phyloP scores from a whole-genome alignment of 495 filamentous ascomycete species.

The Podospora tetraspora region DNA sequence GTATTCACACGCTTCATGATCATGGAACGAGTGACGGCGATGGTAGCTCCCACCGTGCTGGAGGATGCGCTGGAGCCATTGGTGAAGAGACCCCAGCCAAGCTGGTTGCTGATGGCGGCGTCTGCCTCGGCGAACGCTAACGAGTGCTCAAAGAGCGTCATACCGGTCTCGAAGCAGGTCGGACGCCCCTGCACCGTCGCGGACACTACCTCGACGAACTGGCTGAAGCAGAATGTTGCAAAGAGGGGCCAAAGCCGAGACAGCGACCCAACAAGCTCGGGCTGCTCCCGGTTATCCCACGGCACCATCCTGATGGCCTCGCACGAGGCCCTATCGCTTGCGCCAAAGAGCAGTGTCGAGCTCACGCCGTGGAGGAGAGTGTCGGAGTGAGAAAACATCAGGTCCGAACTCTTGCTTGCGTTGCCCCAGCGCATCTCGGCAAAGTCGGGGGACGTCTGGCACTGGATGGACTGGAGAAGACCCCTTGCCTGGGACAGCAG shows the following conservation, averaged over 20 bases:
- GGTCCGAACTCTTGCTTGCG: conserved; percentile 55
- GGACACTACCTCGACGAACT: conserved; percentile 81
- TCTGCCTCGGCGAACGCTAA: conserved; percentile 95
- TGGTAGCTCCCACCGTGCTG: conserved; percentile 35
- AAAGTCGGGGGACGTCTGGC: conserved; percentile 82
- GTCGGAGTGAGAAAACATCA: conserved; percentile 69
- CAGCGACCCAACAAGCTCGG: conserved; percentile 64
- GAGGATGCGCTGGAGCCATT: conserved; percentile 34
- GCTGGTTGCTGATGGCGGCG: conserved; percentile 67
- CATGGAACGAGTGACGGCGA: conserved; percentile 52
- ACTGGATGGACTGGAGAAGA: conserved; percentile 80
- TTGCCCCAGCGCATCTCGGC: conserved; percentile 67
- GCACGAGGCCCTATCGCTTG: conserved; percentile 64
- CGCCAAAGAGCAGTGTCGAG: conserved; percentile 62
- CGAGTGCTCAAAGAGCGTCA: conserved; percentile 96
- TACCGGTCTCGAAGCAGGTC: conserved; percentile 79
- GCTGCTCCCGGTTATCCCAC: conserved; percentile 32
- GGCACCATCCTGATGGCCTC: conserved; percentile 65
- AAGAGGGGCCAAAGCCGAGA: conserved; percentile 86
- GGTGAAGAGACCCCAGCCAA: conserved; percentile 63
- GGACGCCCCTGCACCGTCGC: conserved; percentile 84
- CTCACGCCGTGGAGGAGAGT: conserved; percentile 64
- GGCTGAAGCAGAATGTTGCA: conserved; percentile 69
- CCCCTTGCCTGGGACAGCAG: conserved; percentile 61
- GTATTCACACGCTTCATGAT: conserved; percentile 65